Evolutionary conservation across 176 grass and related monocot genomes (phyloP).

Genomic region (Musa beccarii): DNA sequence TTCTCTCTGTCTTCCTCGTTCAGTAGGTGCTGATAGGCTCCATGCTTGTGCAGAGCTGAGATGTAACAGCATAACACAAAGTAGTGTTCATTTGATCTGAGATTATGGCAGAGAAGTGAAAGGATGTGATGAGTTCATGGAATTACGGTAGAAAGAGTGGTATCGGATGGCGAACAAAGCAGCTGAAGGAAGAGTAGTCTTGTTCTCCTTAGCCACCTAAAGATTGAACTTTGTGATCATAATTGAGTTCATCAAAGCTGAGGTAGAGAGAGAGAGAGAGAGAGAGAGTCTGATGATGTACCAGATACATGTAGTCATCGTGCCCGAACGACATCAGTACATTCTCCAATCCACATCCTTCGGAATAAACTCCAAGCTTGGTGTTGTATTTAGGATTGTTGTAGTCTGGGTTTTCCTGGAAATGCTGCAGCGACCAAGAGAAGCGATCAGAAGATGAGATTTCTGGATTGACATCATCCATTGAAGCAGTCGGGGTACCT

Average conservation of each 20-base stretch:
- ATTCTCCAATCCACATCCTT: constrained; percentile 68
- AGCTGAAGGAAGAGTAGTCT: constrained; percentile 66
- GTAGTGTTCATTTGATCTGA: neutral
- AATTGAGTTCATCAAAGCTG: no score
- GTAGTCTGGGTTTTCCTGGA: constrained; percentile 78
- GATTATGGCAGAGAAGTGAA: neutral
- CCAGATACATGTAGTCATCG: constrained; percentile 88
- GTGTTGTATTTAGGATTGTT: constrained; percentile 57
- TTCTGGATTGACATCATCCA: neutral
- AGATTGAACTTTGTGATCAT: neutral
- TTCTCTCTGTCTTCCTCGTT: constrained; percentile 84
- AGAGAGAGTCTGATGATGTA: neutral
- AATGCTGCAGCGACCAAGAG: constrained; percentile 34
- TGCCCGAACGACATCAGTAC: constrained; percentile 86
- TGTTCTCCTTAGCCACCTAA: constrained; percentile 90
- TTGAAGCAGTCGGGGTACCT: constrained; percentile 20
- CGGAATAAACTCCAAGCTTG: constrained; percentile 58
- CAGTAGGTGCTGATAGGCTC: constrained; percentile 69
- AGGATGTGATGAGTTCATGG: neutral
- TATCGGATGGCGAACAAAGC: constrained; percentile 90
- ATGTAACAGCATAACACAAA: neutral
- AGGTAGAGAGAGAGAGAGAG: no score
- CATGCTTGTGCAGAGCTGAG: constrained; percentile 82
- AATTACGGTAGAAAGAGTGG: constrained; percentile 88
- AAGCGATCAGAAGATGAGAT: neutral